Base-by-base conservation (phyloP, 163 green algal species). In the Chlamydomonas reinhardtii region DNA sequence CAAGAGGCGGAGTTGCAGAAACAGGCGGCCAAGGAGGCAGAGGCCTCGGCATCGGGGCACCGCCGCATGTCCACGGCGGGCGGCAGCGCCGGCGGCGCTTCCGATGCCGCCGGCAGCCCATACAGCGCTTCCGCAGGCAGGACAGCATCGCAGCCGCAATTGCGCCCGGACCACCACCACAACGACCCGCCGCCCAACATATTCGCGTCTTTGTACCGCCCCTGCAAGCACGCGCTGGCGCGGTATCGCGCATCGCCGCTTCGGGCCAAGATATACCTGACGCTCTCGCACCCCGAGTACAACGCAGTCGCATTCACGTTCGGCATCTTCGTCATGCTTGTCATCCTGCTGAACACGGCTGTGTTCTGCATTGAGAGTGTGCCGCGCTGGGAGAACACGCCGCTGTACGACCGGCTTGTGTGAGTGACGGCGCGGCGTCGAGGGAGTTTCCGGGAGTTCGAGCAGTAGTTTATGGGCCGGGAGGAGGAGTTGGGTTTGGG, bases 351-450 rank as follows among this genome's bases (percentile, higher is more conserved):
- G 20, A 92, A 88, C 56, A 90, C 85, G 29, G 32, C 88, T 35
- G 92, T 84, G 17, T 93, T 95, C 72, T 91, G 84, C 52, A 5
- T 94, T 27, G 92, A 95, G 85, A 92, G 89, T 3, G 62, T 94
- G 32, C 90, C 89, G 14, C 9, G 11, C 27, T 72, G 89, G 35
- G 56, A 62, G 19, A 27, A 70, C 31, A 69, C 75, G 62, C 17
- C 11, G 5, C 20, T 74, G 34, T 87, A 85, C 65, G 77, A 88
- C 81, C 48, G 48, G 14, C 74, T 95, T 0, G 84, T 91, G 89
- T 84, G 72, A 65, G 64, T 89, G 74, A 0, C 22, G 52, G 11
- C n/a, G 31, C 43, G 11, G 32, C 17, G 11, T n/a, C 14, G 17
- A 14, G 31, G 16, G 22, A 5, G 6, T n/a, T n/a, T n/a, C n/a